Evolutionary conservation across 768 basidiomycete genomes (phyloP).

Genomic region (Leccinum imitatum): DNA sequence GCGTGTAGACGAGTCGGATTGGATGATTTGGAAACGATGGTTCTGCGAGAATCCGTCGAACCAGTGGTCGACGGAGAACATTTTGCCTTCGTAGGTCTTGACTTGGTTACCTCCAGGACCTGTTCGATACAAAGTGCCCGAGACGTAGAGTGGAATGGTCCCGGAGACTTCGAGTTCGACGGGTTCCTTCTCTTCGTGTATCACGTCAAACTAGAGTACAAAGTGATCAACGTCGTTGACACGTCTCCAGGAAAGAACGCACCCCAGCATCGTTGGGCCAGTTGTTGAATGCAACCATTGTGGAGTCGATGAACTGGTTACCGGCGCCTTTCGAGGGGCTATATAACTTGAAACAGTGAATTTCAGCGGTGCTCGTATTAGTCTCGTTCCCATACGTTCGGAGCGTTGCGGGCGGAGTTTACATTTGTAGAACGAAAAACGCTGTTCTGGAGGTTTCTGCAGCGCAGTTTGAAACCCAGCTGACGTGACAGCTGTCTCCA

Average conservation of each 20-base stretch:
- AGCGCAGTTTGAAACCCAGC: too few species aligned
- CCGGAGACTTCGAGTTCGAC: conserved; percentile 30
- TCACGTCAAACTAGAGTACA: conserved; percentile 25
- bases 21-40: conserved; percentile 40
- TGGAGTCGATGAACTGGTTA: background rate
- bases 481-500: too few species aligned
- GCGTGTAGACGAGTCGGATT: conserved; percentile 20
- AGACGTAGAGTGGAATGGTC: conserved; percentile 36
- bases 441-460: too few species aligned
- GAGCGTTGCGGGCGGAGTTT: too few species aligned
- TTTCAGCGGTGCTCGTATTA: background rate
- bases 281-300: conserved; percentile 28
- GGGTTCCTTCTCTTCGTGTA: conserved; percentile 29
- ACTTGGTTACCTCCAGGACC: conserved; percentile 38
- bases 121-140: conserved; percentile 39
- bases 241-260: background rate
- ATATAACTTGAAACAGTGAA: background rate
- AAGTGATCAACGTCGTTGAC: background rate
- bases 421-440: too few species aligned
- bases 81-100: conserved; percentile 16
- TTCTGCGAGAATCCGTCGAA: conserved; percentile 42
- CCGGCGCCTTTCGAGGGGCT: conserved; percentile 1
- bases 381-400: too few species aligned
- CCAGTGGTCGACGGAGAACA: conserved; percentile 36
- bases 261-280: conserved; percentile 34